Percentiles rank a stretch among this genome's conserved stretches.
Evolutionary conservation across 176 grass and related monocot species (phyloP).

Genomic region (Ensete glaucum): DNA sequence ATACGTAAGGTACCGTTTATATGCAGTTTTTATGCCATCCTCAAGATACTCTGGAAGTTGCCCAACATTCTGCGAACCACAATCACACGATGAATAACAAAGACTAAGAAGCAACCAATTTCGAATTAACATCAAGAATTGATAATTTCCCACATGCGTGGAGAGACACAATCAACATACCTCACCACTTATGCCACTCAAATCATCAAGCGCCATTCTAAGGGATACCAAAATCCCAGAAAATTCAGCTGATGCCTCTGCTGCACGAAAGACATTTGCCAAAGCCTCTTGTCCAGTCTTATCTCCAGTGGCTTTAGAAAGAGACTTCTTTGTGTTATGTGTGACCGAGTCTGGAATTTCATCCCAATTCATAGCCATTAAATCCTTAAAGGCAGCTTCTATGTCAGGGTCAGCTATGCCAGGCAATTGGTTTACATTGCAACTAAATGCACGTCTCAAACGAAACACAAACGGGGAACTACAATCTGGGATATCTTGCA

Average conservation of each 20-base stretch:
- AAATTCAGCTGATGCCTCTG: constrained; percentile 81
- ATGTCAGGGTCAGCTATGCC: constrained; percentile 55
- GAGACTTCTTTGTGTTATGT: constrained; percentile 55
- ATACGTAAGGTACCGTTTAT: constrained; percentile 65
- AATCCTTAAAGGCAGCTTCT: constrained; percentile 76
- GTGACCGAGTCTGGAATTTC: constrained; percentile 64
- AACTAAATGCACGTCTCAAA: constrained; percentile 49
- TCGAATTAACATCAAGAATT: background rate
- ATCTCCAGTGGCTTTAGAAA: constrained; percentile 64
- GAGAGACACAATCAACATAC: constrained; percentile 33
- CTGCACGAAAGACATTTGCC: constrained; percentile 58
- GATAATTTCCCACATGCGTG: background rate
- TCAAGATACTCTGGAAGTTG: constrained; percentile 70
- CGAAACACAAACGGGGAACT: too few relatives aligned
- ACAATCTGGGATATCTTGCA: too few relatives aligned
- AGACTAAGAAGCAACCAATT: too few relatives aligned
- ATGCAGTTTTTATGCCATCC: constrained; percentile 78
- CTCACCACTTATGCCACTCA: constrained; percentile 64
- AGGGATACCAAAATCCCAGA: constrained; percentile 54
- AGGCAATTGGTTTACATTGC: constrained; percentile 50
- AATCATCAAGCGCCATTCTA: constrained; percentile 91
- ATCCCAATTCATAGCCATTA: constrained; percentile 79
- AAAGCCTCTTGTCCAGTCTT: constrained; percentile 53
- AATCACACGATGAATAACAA: background rate
- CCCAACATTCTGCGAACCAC: constrained; percentile 49